Evolutionary conservation across 345 rosid species (phyloP).

Genomic region (Populus deltoides): DNA sequence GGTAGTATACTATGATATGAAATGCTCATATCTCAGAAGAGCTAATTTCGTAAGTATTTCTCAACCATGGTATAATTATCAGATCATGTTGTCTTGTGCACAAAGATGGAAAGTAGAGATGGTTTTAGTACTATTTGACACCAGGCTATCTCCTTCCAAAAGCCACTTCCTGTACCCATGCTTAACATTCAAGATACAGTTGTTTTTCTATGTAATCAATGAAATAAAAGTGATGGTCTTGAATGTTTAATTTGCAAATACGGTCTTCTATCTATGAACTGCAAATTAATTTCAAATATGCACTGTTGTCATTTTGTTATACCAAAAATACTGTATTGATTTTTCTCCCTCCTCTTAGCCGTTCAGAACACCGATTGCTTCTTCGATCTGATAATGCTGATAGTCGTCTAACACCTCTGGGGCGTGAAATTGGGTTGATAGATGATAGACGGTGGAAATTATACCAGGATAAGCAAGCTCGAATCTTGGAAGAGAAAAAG

Average conservation of each 20-base stretch:
- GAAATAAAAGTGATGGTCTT: too few relatives aligned
- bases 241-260: too few relatives aligned
- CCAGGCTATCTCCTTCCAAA: too few relatives aligned
- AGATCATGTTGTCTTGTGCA: too few relatives aligned
- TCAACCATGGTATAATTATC: not conserved
- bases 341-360: constrained; percentile 43
- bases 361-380: constrained; percentile 91
- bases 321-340: not conserved
- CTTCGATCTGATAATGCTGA: constrained; percentile 96
- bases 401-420: constrained; percentile 95
- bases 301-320: not conserved
- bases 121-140: too few relatives aligned
- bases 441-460: constrained; percentile 87
- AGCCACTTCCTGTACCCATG: too few relatives aligned
- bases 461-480: constrained; percentile 83
- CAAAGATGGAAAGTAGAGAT: too few relatives aligned
- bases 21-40: too few relatives aligned
- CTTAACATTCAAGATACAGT: too few relatives aligned
- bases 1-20: not conserved
- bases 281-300: too few relatives aligned
- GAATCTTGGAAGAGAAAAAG: constrained; percentile 71
- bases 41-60: not conserved
- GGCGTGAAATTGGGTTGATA: constrained; percentile 83
- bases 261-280: too few relatives aligned
- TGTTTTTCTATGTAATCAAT: too few relatives aligned